Conservation (phyloP, 2,329 filamentous ascomycete species). For the Cladosporium halotolerans region DNA sequence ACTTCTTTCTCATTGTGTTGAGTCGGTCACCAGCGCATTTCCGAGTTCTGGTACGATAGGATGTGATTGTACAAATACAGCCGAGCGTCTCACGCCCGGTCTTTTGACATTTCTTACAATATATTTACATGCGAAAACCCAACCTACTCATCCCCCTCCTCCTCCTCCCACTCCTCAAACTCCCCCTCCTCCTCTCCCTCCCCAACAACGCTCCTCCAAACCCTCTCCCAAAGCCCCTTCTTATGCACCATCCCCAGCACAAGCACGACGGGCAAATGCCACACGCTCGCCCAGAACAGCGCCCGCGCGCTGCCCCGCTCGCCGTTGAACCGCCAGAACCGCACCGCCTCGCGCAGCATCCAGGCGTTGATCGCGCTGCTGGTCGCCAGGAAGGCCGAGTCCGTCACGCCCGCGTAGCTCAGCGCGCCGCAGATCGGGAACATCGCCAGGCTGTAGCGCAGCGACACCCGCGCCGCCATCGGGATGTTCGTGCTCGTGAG, state of each 20-base stretch:
- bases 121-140: not conserved
- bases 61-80: no score
- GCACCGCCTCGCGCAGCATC: conserved; percentile 72
- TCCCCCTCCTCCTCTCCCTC: conserved; percentile 47
- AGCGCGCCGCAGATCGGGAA: conserved; percentile 79
- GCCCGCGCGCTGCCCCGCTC: conserved; percentile 73
- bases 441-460: conserved; percentile 80
- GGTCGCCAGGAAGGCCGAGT: conserved; percentile 75
- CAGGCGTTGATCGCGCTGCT: conserved; percentile 79
- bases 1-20: no score
- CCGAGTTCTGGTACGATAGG: no score
- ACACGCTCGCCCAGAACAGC: conserved; percentile 95
- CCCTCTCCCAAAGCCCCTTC: conserved; percentile 80
- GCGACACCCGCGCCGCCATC: conserved; percentile 76
- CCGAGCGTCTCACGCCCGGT: no score
- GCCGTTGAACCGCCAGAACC: conserved; percentile 74
- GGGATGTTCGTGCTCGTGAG: conserved; percentile 81
- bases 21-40: no score
- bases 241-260: conserved; percentile 88
- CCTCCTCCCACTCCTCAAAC: conserved; percentile 46
- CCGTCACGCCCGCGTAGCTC: conserved; percentile 73
- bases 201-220: conserved; percentile 62
- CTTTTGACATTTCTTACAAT: no score
- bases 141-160: not conserved
- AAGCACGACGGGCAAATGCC: conserved; percentile 86